Evolutionary conservation across 2,329 filamentous ascomycete species (phyloP), one percentile per base, ranked within the genome.

Genomic region (Shiraia sp.): DNA sequence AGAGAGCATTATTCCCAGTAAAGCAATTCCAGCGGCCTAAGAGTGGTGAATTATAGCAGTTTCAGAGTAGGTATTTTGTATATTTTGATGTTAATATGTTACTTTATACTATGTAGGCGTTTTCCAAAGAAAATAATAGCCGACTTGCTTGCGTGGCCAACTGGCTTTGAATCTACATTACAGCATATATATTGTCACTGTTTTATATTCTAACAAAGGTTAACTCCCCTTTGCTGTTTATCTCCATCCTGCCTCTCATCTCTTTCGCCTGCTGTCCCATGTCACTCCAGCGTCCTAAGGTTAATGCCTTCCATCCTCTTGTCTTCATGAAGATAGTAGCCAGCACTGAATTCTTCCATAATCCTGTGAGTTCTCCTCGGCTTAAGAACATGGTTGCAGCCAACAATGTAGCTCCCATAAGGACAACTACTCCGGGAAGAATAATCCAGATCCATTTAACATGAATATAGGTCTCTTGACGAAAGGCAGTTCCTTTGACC

Each of bases 341-440:
- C 12, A 42, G 13, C 3, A 34, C 16, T 10, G 39, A 36, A 15
- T 36, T 36, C 27, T 36, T 42, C 39, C 32, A 42, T 22, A 42
- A 27, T 14, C 26, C 32, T 25, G 29, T 14, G 15, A 19, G 25
- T 1, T 33, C 32, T 3, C 29, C 13, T 36, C 32, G 23, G 17
- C 39, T 30, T 17, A 42, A 26, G 10, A 31, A 7, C 15, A 42
- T 42, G 25, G 10, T 36, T 6, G 32, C 39, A 10, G 14, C 25
- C 7, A 42, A 14, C 13, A 42, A n/a, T 12, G 32, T 17, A 23
- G 34, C 24, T 13, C 38, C 23, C 39, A 42, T 42, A 16, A 36
- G 39, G 25, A 42, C 32, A 5, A 36, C 32, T 19, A 42, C 32
- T 19, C 39, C 39, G 1, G 32, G 32, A 1, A 42, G 26, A 31